Base-by-base conservation (phyloP, 2,329 filamentous ascomycete genomes). In the Stagonosporopsis vannaccii region DNA sequence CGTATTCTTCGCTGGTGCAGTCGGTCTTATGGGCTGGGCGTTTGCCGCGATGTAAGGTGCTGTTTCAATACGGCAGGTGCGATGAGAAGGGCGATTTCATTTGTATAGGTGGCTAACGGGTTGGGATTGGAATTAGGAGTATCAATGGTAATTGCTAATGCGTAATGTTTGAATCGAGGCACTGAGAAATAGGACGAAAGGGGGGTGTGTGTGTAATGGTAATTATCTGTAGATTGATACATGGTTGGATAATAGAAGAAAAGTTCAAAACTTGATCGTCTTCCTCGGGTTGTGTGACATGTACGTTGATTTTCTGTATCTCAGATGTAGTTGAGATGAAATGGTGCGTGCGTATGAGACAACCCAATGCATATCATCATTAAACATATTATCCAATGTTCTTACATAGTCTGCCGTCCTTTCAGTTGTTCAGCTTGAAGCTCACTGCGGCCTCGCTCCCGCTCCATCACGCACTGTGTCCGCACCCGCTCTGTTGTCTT, bases 1-100 rank as follows among this genome's bases (percentile, higher is more conserved):
- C 4, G 42, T 42, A 13, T 43, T 54, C 12, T 35, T 58, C 20
- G 45, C 51, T 22, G 55, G 58, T 13, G 55, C 50, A 6, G 47
- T 60, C 15, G 54, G 58, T 30, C 12, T 55, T 19, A 51, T 55
- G 45, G 53, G 54, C 41, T 54, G 50, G 45, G 42, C 48, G 36
- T 60, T 60, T 26, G 54, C 58, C 15, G 45, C 33, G 26, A 30
- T 60, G 54, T 60, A 58, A 49, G 50, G 44, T 6, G 19, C 4
- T 35, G 45, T 28, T n/a, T 15, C n/a, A n/a, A n/a, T n/a, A n/a
- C n/a, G n/a, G n/a, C n/a, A n/a, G n/a, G n/a, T n/a, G n/a, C n/a
- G n/a, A n/a, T n/a, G n/a, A 19, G 41, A 50, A 28, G 17, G 7
- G 4, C 15, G 11, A 30, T 42, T 47, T 47, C 51, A 19, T 47